These are phyloP conservation scores for Podospora conica DNA, from an alignment of 495 filamentous ascomycete species.

Conservation along the genomic window DNA sequence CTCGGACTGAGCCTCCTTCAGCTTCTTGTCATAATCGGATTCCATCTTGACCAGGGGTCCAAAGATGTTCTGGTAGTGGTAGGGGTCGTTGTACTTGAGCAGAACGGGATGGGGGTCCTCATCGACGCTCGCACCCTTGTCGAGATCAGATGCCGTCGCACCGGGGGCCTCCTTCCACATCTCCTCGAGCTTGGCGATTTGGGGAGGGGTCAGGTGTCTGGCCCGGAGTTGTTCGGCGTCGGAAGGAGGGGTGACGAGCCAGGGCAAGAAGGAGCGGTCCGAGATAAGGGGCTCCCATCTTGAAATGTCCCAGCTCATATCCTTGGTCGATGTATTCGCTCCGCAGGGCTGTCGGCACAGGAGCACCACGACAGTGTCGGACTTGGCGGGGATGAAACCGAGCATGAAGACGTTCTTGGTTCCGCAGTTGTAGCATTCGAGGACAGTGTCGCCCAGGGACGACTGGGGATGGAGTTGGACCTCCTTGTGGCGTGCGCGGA, in stretches of 20 bases:
- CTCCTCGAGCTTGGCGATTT: constrained; percentile 95
- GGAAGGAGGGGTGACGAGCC: constrained; percentile 84
- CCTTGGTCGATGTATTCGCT: constrained; percentile 90
- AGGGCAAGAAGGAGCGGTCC: constrained; percentile 89
- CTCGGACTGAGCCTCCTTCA: constrained; percentile 97
- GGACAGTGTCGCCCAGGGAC: constrained; percentile 90
- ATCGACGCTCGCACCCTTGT: constrained; percentile 88
- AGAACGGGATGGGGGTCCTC: constrained; percentile 93
- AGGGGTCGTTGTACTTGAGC: constrained; percentile 93
- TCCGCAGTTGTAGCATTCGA: constrained; percentile 99
- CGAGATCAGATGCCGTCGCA: constrained; percentile 86
- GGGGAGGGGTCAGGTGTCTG: constrained; percentile 85
- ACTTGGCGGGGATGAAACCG: constrained; percentile 98
- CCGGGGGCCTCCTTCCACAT: constrained; percentile 96
- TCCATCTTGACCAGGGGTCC: constrained; percentile 98
- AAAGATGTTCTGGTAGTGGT: constrained; percentile 98
- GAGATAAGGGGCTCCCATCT: constrained; percentile 97
- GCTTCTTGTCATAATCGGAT: constrained; percentile 98
- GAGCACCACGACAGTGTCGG: constrained; percentile 94
- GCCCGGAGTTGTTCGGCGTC: constrained; percentile 96
- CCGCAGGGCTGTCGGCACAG: constrained; percentile 96
- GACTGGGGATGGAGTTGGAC: constrained; percentile 94
- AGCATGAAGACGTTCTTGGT: constrained; percentile 99
- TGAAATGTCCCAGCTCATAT: constrained; percentile 99
- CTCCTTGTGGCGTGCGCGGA: constrained; percentile 96